A percentile compares a stretch with the other conserved stretches of the same genome.
phyloP scores from a whole-genome alignment of 2,329 filamentous ascomycete species.

The Rutstroemia sydowiana region DNA sequence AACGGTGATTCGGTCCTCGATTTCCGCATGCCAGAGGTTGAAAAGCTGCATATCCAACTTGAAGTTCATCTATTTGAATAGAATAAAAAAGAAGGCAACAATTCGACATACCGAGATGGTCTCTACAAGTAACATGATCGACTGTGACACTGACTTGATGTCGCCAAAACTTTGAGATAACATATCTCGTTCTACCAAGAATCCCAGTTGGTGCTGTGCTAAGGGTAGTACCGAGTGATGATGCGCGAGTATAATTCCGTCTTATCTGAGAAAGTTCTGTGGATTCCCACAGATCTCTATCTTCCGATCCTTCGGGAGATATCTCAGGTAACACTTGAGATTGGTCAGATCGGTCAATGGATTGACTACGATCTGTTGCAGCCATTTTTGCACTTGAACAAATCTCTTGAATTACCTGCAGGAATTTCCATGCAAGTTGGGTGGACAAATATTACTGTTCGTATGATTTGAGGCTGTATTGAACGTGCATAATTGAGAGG shows the following conservation, averaged over 20 bases:
- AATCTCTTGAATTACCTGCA: not conserved
- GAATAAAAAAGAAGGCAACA: constrained; percentile 13
- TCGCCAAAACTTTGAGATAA: constrained; percentile 37
- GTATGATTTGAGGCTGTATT: not conserved
- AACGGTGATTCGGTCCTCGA: constrained; percentile 11
- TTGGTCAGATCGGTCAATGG: constrained; percentile 9
- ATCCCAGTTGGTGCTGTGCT: constrained; percentile 11
- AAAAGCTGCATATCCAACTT: constrained; percentile 4
- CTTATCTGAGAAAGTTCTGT: constrained; percentile 20
- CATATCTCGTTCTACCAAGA: constrained; percentile 16
- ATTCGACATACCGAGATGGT: constrained; percentile 46
- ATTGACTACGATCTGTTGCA: constrained; percentile 1
- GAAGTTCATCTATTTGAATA: not conserved
- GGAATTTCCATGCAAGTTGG: not conserved
- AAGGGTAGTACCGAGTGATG: constrained; percentile 2
- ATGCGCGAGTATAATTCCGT: constrained; percentile 22
- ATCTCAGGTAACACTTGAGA: constrained; percentile 8
- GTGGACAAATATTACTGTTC: not conserved
- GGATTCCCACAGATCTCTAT: constrained; percentile 22
- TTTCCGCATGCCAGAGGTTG: constrained; percentile 5
- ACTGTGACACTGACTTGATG: constrained; percentile 43
- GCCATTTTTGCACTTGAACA: not conserved
- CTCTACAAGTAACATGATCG: constrained; percentile 41
- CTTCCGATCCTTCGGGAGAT: constrained; percentile 3
- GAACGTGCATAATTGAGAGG: too few relatives aligned